A percentile compares a stretch with the other conserved stretches of the same genome.
These are phyloP conservation scores for Coffea humblotiana DNA, from an alignment of 305 asterid genomes.

Conservation along the genomic window DNA sequence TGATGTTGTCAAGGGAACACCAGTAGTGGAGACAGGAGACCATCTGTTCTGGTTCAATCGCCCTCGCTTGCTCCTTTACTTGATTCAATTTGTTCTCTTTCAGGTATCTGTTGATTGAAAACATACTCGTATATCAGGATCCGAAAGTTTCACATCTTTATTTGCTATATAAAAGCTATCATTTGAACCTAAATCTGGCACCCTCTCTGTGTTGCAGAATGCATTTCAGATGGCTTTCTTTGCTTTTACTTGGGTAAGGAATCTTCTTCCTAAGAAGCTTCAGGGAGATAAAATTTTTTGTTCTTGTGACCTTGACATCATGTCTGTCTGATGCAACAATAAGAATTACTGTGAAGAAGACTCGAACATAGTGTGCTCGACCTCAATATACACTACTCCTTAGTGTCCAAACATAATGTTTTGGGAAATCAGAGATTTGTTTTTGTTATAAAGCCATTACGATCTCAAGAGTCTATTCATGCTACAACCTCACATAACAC, in stretches of 20 bases:
- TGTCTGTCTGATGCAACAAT: neutral
- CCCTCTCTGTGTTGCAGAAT: conserved; percentile 41
- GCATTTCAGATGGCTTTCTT: conserved; percentile 93
- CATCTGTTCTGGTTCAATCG: conserved; percentile 84
- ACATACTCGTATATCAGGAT: neutral
- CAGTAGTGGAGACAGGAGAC: conserved; percentile 71
- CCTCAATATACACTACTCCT: neutral
- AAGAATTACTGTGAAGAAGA: neutral
- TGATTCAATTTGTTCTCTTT: conserved; percentile 80
- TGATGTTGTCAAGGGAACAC: conserved; percentile 61
- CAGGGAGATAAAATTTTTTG: neutral
- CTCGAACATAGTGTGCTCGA: too few relatives aligned
- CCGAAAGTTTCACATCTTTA: neutral
- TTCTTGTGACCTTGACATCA: neutral
- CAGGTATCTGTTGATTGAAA: conserved; percentile 43
- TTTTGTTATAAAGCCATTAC: neutral
- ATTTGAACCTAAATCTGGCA: neutral
- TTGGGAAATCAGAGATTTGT: neutral
- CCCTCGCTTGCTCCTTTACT: conserved; percentile 65
- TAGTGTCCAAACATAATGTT: neutral
- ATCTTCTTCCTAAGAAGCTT: neutral
- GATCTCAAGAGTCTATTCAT: neutral
- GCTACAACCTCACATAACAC: neutral
- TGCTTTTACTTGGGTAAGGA: conserved; percentile 76
- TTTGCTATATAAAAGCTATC: neutral